Evolutionary conservation across 768 basidiomycete genomes (phyloP).

Genomic region (Calocera viscosa): DNA sequence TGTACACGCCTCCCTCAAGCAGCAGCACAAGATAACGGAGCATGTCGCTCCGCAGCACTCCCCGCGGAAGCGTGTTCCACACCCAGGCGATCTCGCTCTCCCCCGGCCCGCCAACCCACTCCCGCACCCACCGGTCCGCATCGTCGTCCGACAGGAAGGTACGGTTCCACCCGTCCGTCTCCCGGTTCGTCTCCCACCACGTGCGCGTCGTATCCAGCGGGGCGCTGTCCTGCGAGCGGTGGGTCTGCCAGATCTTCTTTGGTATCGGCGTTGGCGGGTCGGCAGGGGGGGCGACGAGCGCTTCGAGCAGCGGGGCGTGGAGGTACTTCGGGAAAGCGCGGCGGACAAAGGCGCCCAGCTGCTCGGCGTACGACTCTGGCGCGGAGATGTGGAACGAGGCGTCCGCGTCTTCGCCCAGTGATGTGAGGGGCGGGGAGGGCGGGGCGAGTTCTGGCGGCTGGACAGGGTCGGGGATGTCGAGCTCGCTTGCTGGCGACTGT

Average conservation of each 20-base stretch:
- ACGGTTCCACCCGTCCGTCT: background rate
- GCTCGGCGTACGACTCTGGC: background rate
- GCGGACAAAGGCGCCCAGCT: background rate
- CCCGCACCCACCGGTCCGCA: background rate
- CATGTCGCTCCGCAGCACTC: constrained; percentile 15
- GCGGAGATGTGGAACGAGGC: background rate
- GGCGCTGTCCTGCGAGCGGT: background rate
- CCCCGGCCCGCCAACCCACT: background rate
- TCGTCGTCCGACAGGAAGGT: background rate
- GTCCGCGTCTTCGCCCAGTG: background rate
- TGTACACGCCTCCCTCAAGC: constrained; percentile 23
- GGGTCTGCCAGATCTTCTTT: constrained; percentile 5
- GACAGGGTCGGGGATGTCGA: background rate
- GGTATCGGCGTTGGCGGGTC: background rate
- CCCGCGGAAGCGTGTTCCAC: constrained; percentile 4
- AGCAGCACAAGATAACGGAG: constrained; percentile 13
- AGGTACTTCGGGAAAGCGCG: background rate
- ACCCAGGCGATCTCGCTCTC: constrained; percentile 5
- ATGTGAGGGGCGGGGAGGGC: background rate
- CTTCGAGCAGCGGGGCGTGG: background rate
- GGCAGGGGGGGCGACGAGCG: background rate
- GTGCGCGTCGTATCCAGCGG: constrained; percentile 4
- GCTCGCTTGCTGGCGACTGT: background rate
- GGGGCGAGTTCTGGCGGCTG: background rate
- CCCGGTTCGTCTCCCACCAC: constrained; percentile 6